Base-by-base conservation (phyloP, 2,329 filamentous ascomycete species). In the Rutstroemia sp. region DNA sequence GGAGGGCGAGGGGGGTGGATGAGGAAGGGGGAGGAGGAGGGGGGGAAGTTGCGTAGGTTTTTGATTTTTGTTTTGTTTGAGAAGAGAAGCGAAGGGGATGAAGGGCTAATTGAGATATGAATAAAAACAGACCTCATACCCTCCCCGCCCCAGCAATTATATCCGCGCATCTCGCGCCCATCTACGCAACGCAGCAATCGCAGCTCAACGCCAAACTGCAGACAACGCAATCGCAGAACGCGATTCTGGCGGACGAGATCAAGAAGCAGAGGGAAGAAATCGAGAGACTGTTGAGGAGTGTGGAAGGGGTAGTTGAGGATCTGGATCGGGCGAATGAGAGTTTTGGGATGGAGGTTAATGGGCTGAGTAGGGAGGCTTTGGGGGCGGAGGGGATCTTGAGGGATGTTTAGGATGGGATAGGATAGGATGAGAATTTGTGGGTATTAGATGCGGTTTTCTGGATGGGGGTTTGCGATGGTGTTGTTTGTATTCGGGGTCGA, bases 141-240 rank as follows among this genome's bases (percentile, higher is more conserved):
- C 75, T 84, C 1, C 78, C 81, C 1, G 75, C 82, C 0, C 66
- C 72, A 3, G 69, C 73, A 3, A 72, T 86, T 40, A 71, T 84
- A 21, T 69, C 73, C 16, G 81, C 81, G 1, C 82, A 85, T 67
- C 71, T 84, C 23, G 68, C 72, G 5, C 78, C 80, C 0, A 73
- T 79, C 51, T 74, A 83, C 4, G 72, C 73, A 2, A 70, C 75
- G 16, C 79, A 83, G 65, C 77, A 78, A 54, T 76, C 75, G 2
- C 76, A 78, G 62, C 76, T 86, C 59, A 81, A 81, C 65, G 80
- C 79, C 8, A 73, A 73, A 48, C 71, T 86, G 36, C 78, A 80
- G 64, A 81, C 79, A 21, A 75, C 74, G 45, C 80, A 84, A 66
- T 73, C 76, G 16, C 75, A 78, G 63, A 86, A 86, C 66, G 76